A percentile compares a stretch with the other conserved stretches of the same genome.
phyloP scores from a whole-genome alignment of 495 filamentous ascomycete genomes.

The Xylaria nigripes region DNA sequence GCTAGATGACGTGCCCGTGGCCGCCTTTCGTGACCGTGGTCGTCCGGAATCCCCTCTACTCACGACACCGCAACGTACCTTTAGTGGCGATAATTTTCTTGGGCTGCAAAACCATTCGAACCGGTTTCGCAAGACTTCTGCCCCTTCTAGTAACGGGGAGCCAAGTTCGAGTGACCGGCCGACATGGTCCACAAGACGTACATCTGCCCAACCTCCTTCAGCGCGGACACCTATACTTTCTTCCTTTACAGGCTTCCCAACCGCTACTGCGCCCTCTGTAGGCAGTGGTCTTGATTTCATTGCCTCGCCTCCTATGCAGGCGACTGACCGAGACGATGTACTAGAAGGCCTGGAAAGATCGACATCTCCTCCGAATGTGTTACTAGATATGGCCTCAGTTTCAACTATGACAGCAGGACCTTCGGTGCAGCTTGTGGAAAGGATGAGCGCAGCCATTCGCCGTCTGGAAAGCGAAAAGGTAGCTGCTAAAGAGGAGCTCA shows the following conservation, averaged over 20 bases:
- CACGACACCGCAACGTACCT: constrained; percentile 34
- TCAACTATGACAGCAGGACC: constrained; percentile 85
- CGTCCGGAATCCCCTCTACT: constrained; percentile 41
- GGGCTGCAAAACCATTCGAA: constrained; percentile 34
- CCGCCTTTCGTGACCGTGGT: constrained; percentile 33
- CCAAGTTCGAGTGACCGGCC: constrained; percentile 24
- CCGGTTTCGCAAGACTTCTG: constrained; percentile 37
- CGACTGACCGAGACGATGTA: constrained; percentile 61
- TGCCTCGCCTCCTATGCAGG: constrained; percentile 42
- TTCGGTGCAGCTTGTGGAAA: constrained; percentile 90
- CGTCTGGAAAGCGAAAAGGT: constrained; percentile 87
- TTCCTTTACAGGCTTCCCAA: not conserved
- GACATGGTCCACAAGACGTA: constrained; percentile 23
- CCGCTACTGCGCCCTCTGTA: constrained; percentile 18
- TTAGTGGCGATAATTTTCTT: constrained; percentile 38
- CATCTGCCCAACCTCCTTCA: constrained; percentile 35
- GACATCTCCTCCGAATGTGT: constrained; percentile 60
- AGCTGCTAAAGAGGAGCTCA: constrained; percentile 73
- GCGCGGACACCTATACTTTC: constrained; percentile 26
- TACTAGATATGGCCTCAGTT: constrained; percentile 83
- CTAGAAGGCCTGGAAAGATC: constrained; percentile 51
- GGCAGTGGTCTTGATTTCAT: constrained; percentile 21
- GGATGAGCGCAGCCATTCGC: constrained; percentile 89
- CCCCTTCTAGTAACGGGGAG: constrained; percentile 39
- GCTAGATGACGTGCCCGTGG: constrained; percentile 49